Evolutionary conservation across 371 early-diverging fungal species (phyloP), one percentile per base, ranked within the genome.

Genomic region (Mucor racemosus): DNA sequence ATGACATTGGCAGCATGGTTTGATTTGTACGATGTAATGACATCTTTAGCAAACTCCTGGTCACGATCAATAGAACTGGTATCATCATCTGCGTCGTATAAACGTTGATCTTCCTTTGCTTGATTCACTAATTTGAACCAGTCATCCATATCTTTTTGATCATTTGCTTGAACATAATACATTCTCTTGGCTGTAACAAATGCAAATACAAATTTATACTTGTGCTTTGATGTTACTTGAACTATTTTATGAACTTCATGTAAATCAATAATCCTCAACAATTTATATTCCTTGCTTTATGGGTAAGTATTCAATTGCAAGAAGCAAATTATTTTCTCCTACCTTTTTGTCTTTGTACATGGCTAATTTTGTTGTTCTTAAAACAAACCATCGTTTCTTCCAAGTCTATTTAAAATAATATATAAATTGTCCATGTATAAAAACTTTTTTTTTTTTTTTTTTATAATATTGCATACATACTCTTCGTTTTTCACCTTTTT

Each of bases 321-420:
- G n/a, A 38, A 38, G 38, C 14, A 10, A 11, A 15, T 15, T 15
- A 10, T 15, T 39, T 21, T 36, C 34, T 7, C 35, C 65, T 80
- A 89, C 90, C 85, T 92, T 93, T 40, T 88, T 90, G 72, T 91
- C 92, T 77, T 95, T 91, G 80, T 95, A 95, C 76, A 94, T 92
- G 14, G 93, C 90, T 21, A 95, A 76, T 68, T 88, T 88, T 0
- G 90, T 90, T 7, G 91, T 83, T 62, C 93, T 73, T 58, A 95
- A 79, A 8, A 95, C 94, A 75, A 95, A 95, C 94, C 93, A 95
- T 44, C 93, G 84, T 60, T 86, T 87, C 74, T 92, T 94, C 95
- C 94, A 95, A 8, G 87, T 89, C 93, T 92, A 48, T 31, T 7
- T 4, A 75, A 7, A 48, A 35, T 17, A 67, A 66, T 11, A 6